A percentile compares a stretch with the other conserved stretches of the same genome.
Conservation (phyloP, 2,329 filamentous ascomycete species). For the Aspergillus sp. region DNA sequence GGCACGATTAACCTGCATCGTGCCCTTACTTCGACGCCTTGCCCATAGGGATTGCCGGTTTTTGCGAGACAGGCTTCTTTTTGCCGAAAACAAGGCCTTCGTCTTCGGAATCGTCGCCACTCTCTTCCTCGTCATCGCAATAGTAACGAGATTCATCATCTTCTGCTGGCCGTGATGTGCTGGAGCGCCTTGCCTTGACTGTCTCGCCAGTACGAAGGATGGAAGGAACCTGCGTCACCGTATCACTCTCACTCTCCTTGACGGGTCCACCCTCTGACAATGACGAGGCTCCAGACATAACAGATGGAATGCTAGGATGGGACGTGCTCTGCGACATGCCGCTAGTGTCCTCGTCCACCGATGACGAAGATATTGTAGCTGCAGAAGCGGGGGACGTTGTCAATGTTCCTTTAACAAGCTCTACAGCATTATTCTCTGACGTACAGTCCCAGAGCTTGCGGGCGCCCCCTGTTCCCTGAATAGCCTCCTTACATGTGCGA, state of each 20-base stretch:
- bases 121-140: constrained; percentile 42
- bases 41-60: constrained; percentile 17
- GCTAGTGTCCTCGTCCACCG: constrained; percentile 46
- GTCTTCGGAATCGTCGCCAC: constrained; percentile 42
- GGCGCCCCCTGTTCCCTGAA: constrained; percentile 17
- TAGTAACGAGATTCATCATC: constrained; percentile 42
- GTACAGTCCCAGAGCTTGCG: constrained; percentile 16
- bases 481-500: constrained; percentile 23
- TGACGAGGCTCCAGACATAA: constrained; percentile 47
- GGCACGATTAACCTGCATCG: constrained; percentile 10
- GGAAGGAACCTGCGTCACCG: constrained; percentile 30
- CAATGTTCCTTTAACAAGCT: constrained; percentile 25
- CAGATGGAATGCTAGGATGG: constrained; percentile 48
- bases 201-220: constrained; percentile 45
- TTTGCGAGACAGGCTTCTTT: constrained; percentile 28
- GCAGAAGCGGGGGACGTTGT: constrained; percentile 44
- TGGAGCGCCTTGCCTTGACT: constrained; percentile 32
- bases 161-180: constrained; percentile 26
- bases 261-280: constrained; percentile 41
- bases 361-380: constrained; percentile 47
- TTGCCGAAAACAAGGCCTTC: constrained; percentile 44
- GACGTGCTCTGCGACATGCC: constrained; percentile 50
- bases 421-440: constrained; percentile 12
- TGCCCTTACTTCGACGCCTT: constrained; percentile 12
- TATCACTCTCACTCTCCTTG: constrained; percentile 29